Percentiles rank a stretch among this genome's conserved stretches.
phyloP scores from a whole-genome alignment of 768 basidiomycete species.

The Lanmaoa pseudosensibilis region DNA sequence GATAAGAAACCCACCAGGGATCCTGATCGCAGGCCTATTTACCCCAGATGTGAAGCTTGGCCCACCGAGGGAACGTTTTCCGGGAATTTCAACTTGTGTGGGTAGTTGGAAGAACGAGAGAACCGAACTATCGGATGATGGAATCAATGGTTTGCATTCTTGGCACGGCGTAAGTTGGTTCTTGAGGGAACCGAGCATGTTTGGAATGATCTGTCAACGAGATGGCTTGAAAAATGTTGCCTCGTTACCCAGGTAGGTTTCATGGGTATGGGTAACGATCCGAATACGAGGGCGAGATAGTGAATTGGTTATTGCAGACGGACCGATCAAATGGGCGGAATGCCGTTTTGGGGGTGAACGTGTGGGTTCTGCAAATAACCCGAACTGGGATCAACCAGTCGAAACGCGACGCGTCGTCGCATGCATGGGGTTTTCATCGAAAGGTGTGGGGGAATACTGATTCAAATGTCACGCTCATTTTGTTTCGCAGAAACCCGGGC shows the following conservation, averaged over 20 bases:
- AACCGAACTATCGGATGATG: neutral
- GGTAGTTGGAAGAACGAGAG: neutral
- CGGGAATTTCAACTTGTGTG: conserved; percentile 10
- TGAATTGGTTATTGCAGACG: conserved; percentile 4
- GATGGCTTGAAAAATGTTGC: neutral
- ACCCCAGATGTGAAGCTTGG: conserved; percentile 18
- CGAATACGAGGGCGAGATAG: conserved; percentile 12
- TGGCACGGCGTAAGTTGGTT: neutral
- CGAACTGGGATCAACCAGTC: neutral
- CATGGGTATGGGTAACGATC: conserved; percentile 6
- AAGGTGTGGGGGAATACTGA: neutral
- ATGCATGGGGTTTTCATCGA: neutral
- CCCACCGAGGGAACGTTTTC: conserved; percentile 2
- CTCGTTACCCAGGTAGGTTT: neutral
- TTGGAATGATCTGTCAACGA: neutral
- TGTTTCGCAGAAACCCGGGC: neutral
- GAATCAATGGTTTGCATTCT: neutral
- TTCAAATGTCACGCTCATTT: conserved; percentile 5
- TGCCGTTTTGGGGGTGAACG: neutral
- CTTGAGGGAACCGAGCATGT: neutral
- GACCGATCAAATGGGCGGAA: neutral
- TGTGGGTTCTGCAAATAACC: neutral
- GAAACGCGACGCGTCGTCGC: neutral
- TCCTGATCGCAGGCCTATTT: conserved; percentile 7
- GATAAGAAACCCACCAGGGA: conserved; percentile 15